Conservation (phyloP, 805 yeast species). For the Starmerella stigmatis region DNA sequence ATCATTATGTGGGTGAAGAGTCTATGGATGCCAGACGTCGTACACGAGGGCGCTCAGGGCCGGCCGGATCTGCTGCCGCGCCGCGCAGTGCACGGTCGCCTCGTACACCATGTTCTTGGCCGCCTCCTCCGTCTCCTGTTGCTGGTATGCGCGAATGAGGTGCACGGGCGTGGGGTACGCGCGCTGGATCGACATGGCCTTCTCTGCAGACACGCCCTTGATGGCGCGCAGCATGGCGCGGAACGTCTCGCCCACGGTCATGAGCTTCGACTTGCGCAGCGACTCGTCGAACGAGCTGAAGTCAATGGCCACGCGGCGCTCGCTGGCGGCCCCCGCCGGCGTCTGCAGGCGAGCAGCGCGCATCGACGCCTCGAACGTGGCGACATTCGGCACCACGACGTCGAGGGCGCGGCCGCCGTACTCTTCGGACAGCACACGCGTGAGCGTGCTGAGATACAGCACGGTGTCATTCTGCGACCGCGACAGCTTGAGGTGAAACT, state of each 20-base stretch:
- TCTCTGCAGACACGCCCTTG: constrained; percentile 73
- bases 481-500: constrained; percentile 60
- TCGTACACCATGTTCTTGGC: constrained; percentile 30
- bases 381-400: constrained; percentile 45
- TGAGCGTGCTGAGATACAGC: constrained; percentile 43
- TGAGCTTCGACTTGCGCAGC: constrained; percentile 57
- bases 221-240: constrained; percentile 67
- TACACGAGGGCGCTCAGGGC: constrained; percentile 32
- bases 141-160: constrained; percentile 42
- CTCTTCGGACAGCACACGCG: constrained; percentile 35
- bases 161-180: constrained; percentile 58
- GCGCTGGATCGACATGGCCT: constrained; percentile 67
- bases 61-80: constrained; percentile 34
- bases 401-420: constrained; percentile 33
- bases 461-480: constrained; percentile 66
- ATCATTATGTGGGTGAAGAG: no score
- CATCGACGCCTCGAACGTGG: constrained; percentile 39
- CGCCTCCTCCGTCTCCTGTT: constrained; percentile 27
- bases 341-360: no score
- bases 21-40: constrained; percentile 50
- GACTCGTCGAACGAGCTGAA: constrained; percentile 52
- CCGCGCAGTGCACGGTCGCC: constrained; percentile 37
- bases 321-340: constrained; percentile 17
- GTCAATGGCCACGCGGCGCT: constrained; percentile 30
- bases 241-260: constrained; percentile 67